Evolutionary conservation across 768 basidiomycete species (phyloP), one percentile per base, ranked within the genome.

Genomic region (Termitomyces sp.): DNA sequence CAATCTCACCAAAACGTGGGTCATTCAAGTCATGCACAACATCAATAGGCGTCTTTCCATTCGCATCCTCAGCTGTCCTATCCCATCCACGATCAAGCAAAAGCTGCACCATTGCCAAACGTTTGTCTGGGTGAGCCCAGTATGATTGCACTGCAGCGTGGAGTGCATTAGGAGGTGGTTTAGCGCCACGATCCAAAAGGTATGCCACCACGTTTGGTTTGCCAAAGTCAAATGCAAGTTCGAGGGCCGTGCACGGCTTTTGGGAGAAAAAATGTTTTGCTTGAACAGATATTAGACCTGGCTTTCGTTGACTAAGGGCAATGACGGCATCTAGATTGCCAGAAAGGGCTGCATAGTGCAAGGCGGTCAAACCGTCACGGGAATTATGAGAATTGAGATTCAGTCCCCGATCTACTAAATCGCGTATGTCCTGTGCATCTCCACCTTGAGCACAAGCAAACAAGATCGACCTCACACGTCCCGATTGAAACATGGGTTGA

Each of bases 21-120:
- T 53, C 38, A 12, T 38, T 28, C 18, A 41, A n/a, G 18, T 40
- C 30, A n/a, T n/a, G 52, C 13, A 40, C 52, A 41, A 41, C 41
- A 54, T 54, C 40, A 13, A 54, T 16, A 30, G 52, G 52, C 4
- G 52, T 54, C 40, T 18, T 40, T 16, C 52, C 52, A 28, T 26
- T 40, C 30, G 28, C 52, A 20, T 41, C 52, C 28, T 41, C 13
- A n/a, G 30, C 10, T 14, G 52, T 41, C 20, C 52, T 54, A 32
- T 54, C 52, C 52, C 40, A 54, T 54, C 52, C 52, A 6, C n/a
- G 40, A 28, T 54, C 52, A 9, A 54, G 52, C n/a, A 54, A 10
- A 41, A 14, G 9, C 44, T 23, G 20, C 9, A 46, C 44, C 40
- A 41, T 28, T 41, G 38, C 26, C 26, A 54, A 1, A 30, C 40